Conservation (phyloP, 768 basidiomycete species). For the Rubroboletus pulcherrimus region DNA sequence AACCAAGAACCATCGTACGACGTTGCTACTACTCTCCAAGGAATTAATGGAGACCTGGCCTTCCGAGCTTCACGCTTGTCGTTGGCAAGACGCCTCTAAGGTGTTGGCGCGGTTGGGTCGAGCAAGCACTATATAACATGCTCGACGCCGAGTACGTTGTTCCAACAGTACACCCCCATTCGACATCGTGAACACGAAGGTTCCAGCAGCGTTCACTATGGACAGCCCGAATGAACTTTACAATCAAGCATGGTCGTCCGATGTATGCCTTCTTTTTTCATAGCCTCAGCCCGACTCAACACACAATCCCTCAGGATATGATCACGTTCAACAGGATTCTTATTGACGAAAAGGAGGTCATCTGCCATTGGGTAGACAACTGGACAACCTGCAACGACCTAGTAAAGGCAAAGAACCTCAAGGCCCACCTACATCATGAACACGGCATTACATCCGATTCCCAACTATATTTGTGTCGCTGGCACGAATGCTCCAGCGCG, state of each 20-base stretch:
- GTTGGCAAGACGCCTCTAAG: background rate
- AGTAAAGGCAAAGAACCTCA: background rate
- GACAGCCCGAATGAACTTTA: background rate
- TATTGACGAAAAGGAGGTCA: background rate
- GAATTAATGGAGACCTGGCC: background rate
- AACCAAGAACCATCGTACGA: background rate
- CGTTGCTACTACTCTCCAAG: background rate
- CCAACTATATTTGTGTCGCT: constrained; percentile 3
- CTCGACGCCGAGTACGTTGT: background rate
- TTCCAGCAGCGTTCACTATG: background rate
- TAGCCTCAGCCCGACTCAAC: background rate
- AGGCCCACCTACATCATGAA: background rate
- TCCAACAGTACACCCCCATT: background rate
- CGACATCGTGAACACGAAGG: background rate
- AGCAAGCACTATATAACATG: constrained; percentile 1
- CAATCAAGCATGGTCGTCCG: background rate
- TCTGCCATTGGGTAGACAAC: constrained; percentile 5
- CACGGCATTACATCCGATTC: constrained; percentile 6
- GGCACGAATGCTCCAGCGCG: background rate
- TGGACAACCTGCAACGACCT: background rate
- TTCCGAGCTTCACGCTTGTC: background rate
- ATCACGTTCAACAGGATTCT: background rate
- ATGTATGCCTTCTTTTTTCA: background rate
- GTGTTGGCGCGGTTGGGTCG: background rate
- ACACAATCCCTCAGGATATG: background rate